Conservation (phyloP, 164 flowering plant species). For the Nelumbo lutea region DNA sequence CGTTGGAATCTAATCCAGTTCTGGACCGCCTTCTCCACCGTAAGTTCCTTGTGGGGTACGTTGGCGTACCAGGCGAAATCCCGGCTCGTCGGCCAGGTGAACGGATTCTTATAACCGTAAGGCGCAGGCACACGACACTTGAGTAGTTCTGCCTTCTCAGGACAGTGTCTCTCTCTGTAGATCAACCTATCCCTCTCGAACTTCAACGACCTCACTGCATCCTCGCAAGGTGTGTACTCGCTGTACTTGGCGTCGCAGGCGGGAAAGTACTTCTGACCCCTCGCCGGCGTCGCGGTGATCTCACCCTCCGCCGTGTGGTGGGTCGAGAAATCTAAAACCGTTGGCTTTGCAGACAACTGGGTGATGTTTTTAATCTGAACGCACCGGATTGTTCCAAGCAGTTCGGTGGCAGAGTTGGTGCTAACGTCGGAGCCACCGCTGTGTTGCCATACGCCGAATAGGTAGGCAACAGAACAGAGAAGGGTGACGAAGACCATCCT, state of each 20-base stretch:
- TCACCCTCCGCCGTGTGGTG: conserved; percentile 44
- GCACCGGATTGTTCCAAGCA: background rate
- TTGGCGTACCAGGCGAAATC: conserved; percentile 82
- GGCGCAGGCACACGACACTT: conserved; percentile 82
- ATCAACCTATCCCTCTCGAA: conserved; percentile 47
- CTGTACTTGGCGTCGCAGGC: conserved; percentile 42
- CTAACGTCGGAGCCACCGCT: conserved; percentile 8
- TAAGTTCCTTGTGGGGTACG: conserved; percentile 75
- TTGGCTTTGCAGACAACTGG: conserved; percentile 2
- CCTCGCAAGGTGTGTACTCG: conserved; percentile 93
- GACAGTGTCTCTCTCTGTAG: conserved; percentile 90
- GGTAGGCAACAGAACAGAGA: conserved; percentile 55
- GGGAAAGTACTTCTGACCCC: conserved; percentile 31
- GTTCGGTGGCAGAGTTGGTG: conserved; percentile 6
- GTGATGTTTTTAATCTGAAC: background rate
- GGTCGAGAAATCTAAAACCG: conserved; percentile 52
- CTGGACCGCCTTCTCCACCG: conserved; percentile 82
- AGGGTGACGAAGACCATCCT: conserved; percentile 18
- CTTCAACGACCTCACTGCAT: conserved; percentile 51
- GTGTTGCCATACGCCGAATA: conserved; percentile 55
- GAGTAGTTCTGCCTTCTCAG: conserved; percentile 33
- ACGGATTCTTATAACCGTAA: conserved; percentile 58
- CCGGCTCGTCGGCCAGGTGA: conserved; percentile 83
- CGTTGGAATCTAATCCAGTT: conserved; percentile 77
- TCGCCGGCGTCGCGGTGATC: conserved; percentile 16